Evolutionary conservation across 768 basidiomycete genomes (phyloP).

Genomic region (Auriscalpium microsporum): DNA sequence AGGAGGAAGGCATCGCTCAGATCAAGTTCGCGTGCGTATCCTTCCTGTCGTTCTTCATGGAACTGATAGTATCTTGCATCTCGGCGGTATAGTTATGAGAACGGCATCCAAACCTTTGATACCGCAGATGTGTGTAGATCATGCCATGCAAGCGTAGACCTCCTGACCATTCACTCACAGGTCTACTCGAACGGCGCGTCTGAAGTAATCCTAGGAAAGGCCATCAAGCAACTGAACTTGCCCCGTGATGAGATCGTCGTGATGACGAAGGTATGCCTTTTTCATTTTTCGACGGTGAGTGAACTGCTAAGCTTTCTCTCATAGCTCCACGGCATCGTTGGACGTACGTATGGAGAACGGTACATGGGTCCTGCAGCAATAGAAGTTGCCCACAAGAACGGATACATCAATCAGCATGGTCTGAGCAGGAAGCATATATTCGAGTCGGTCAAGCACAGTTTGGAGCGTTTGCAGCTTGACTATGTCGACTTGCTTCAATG

Average conservation of each 20-base stretch:
- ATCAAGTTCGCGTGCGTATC: constrained; percentile 23
- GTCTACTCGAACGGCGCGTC: constrained; percentile 32
- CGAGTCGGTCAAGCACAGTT: not conserved
- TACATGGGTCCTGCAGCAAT: not conserved
- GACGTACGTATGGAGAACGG: constrained; percentile 3
- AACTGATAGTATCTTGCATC: too few relatives aligned
- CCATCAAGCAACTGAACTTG: constrained; percentile 34
- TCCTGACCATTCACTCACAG: constrained; percentile 12
- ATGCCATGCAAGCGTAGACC: not conserved
- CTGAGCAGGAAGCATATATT: constrained; percentile 31
- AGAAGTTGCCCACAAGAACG: constrained; percentile 19
- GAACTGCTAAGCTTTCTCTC: constrained; percentile 8
- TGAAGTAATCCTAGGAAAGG: constrained; percentile 35
- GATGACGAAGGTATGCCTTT: constrained; percentile 32
- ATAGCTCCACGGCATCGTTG: constrained; percentile 10
- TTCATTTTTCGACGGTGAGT: constrained; percentile 9
- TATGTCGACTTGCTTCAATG: not conserved
- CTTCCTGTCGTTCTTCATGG: too few relatives aligned
- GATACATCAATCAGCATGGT: constrained; percentile 42
- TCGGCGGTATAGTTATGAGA: constrained; percentile 20
- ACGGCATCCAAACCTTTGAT: constrained; percentile 30
- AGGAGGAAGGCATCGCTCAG: constrained; percentile 20
- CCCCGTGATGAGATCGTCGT: constrained; percentile 40
- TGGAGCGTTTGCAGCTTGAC: constrained; percentile 1
- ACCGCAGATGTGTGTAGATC: constrained; percentile 18